A percentile compares a stretch with the other conserved stretches of the same genome.
Conservation (phyloP, 805 yeast species). For the Ogataea parapolymorpha region DNA sequence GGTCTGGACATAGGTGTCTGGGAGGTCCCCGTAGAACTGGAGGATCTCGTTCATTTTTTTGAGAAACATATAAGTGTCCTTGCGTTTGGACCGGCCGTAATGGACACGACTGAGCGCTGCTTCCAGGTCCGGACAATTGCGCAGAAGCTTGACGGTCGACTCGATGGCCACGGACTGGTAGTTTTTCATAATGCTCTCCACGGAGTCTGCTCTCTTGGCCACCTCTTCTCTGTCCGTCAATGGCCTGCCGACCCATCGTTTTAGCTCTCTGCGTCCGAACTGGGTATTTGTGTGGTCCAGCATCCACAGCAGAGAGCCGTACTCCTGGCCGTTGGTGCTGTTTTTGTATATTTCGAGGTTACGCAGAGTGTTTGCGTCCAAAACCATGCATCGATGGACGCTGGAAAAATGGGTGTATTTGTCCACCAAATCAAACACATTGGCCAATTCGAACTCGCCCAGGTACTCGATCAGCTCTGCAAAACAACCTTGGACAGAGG, state of each 20-base stretch:
- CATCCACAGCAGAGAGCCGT: conserved; percentile 78
- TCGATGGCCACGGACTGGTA: conserved; percentile 38
- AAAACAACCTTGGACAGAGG: conserved; percentile 29
- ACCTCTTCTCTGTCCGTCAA: conserved; percentile 52
- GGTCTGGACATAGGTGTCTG: conserved; percentile 16
- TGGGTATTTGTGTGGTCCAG: conserved; percentile 76
- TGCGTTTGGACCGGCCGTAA: conserved; percentile 55
- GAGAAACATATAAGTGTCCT: conserved; percentile 56
- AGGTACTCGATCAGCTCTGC: conserved; percentile 52
- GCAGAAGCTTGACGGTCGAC: conserved; percentile 26
- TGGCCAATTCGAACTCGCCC: conserved; percentile 57
- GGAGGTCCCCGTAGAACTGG: conserved; percentile 26
- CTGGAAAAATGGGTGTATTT: conserved; percentile 53
- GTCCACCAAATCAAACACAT: conserved; percentile 48
- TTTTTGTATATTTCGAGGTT: conserved; percentile 75
- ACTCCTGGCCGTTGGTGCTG: conserved; percentile 48
- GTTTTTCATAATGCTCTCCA: conserved; percentile 43
- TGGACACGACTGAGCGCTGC: conserved; percentile 55
- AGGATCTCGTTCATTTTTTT: conserved; percentile 41
- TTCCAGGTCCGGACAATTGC: conserved; percentile 51
- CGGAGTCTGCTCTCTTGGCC: conserved; percentile 59
- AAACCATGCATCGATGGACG: conserved; percentile 46
- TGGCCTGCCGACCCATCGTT: conserved; percentile 76
- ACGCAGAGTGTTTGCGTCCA: conserved; percentile 63
- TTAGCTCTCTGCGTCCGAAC: conserved; percentile 67